Conservation (phyloP, 129 eudicot species). For the Arctium minus region DNA sequence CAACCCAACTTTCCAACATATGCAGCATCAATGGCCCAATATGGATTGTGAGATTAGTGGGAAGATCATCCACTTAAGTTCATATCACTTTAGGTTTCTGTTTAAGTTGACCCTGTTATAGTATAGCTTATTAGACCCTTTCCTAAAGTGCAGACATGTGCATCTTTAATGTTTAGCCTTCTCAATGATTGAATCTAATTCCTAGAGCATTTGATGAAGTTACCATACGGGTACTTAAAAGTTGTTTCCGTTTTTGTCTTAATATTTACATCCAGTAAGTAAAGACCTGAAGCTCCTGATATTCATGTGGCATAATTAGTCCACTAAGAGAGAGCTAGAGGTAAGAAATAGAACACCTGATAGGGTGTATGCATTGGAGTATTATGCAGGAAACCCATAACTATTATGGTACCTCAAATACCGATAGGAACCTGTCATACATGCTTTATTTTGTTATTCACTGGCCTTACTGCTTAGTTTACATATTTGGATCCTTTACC, state of each 20-base stretch:
- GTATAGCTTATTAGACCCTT: slow-evolving; percentile 10
- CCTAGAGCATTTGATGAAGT: slow-evolving; percentile 3
- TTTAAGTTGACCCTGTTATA: slow-evolving; percentile 15
- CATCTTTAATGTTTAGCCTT: slow-evolving; percentile 22
- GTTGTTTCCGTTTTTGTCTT: neutral
- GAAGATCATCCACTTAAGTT: slow-evolving; percentile 31
- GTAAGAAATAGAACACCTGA: neutral
- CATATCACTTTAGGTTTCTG: slow-evolving; percentile 21
- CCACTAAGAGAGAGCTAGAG: neutral
- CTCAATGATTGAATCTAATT: slow-evolving; percentile 1
- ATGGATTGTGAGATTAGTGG: slow-evolving; percentile 15
- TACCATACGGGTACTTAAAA: slow-evolving; percentile 14
- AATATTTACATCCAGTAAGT: neutral
- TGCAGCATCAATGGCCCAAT: slow-evolving; percentile 30
- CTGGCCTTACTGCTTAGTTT: slow-evolving; percentile 3
- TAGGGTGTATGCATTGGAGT: neutral
- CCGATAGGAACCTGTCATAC: neutral
- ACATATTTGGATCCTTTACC: neutral
- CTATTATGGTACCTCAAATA: neutral
- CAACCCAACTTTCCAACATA: slow-evolving; percentile 18
- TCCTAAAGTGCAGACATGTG: slow-evolving; percentile 1
- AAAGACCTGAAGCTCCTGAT: neutral
- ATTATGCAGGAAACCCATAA: slow-evolving; percentile 1
- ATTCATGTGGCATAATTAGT: neutral
- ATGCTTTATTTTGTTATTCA: slow-evolving; percentile 1